Evolutionary conservation across 2,329 filamentous ascomycete species (phyloP), one percentile per base, ranked within the genome.

Genomic region (Emergomyces pasteurianus): DNA sequence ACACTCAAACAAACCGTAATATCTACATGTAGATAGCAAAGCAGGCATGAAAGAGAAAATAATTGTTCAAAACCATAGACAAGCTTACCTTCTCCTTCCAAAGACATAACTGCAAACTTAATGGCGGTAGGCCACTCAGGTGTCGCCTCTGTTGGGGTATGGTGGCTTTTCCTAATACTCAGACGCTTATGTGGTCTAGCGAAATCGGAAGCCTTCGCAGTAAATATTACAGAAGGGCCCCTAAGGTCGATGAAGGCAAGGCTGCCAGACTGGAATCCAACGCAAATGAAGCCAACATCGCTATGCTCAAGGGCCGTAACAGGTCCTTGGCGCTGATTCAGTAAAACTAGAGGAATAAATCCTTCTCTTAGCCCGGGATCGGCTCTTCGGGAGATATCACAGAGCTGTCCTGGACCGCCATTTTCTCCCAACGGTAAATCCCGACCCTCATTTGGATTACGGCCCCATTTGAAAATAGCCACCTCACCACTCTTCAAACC

Each of bases 241-340:
- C 94, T 86, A 63, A 99, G 79, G 72, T 99, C 94, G 58, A 97
- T 83, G 43, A 99, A 83, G 9, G 84, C 87, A 43, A 99, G 74
- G 64, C 85, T 85, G 2, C 94, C 94, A 46, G 85, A 84, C 72
- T 95, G 88, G 10, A 91, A 96, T 0, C 91, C 94, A 36, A 88
- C 86, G 12, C 87, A 92, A 12, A 95, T 84, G 70, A 99, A 99
- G 0, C 94, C 94, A 14, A 97, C 86, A 72, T 96, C 90, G n/a
- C 91, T 94, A 60, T 94, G 84, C 61, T 89, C 87, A 43, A 95
- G 70, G 0, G 87, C 88, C 26, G 85, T 92, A 38, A 96, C 85
- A 1, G 89, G 80, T 0, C 92, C 94, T 69, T 91, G 86, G 71
- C 88, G 84, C 81, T 92, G 89, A 71, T 95, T 85, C 62, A 96